These are phyloP conservation scores for Ustilago cynodontis DNA, from an alignment of 1,284 basidiomycete species.

Conservation along the genomic window DNA sequence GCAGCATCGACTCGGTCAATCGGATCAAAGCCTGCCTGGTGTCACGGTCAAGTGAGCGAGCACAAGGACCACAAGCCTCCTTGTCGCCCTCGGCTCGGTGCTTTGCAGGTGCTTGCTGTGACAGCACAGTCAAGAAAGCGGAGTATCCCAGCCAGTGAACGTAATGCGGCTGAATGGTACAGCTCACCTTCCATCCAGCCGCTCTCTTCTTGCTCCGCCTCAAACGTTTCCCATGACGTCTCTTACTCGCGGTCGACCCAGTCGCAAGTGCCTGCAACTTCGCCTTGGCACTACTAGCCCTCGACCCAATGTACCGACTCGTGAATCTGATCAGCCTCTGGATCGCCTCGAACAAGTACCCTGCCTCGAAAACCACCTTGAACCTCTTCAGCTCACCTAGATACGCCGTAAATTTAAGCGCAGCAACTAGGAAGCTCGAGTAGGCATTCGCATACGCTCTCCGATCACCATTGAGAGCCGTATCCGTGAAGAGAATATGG, in stretches of 20 bases:
- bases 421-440: conserved; percentile 84
- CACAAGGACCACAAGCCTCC: background rate
- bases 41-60: conserved; percentile 8
- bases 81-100: too few species aligned
- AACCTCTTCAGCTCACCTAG: conserved; percentile 75
- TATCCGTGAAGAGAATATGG: conserved; percentile 83
- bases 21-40: conserved; percentile 17
- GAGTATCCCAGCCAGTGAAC: conserved; percentile 54
- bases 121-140: conserved; percentile 38
- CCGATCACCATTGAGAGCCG: conserved; percentile 76
- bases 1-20: conserved; percentile 13
- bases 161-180: conserved; percentile 23
- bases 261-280: background rate
- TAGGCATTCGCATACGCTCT: conserved; percentile 85
- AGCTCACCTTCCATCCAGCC: conserved; percentile 31
- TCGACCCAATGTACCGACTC: conserved; percentile 27
- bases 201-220: background rate
- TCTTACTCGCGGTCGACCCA: background rate
- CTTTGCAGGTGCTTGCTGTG: background rate
- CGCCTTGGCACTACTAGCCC: conserved; percentile 22
- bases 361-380: conserved; percentile 16
- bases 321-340: conserved; percentile 39
- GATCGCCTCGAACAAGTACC: conserved; percentile 27
- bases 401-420: conserved; percentile 90
- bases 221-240: background rate